Percentiles rank a stretch among this genome's conserved stretches.
phyloP scores from a whole-genome alignment of 495 filamentous ascomycete genomes.

The Hyaloscypha finlandica region DNA sequence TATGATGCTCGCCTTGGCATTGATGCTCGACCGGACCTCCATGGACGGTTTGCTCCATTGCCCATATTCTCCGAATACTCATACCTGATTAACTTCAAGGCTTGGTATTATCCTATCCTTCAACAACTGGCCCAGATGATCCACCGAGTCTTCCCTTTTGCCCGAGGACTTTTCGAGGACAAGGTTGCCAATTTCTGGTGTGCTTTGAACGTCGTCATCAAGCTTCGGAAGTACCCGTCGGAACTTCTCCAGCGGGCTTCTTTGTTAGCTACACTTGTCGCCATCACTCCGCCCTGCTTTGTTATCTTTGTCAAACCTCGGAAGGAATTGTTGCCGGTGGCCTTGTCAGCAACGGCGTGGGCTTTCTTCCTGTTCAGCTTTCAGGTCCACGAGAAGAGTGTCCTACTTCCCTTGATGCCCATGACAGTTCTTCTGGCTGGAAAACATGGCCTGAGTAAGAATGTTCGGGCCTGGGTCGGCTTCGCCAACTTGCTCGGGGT shows the following conservation, averaged over 20 bases:
- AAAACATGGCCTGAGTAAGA: constrained; percentile 70
- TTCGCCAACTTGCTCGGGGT: constrained; percentile 88
- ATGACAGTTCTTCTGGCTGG: constrained; percentile 85
- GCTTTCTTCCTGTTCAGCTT: constrained; percentile 97
- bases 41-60: constrained; percentile 55
- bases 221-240: constrained; percentile 70
- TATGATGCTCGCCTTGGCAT: constrained; percentile 59
- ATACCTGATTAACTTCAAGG: constrained; percentile 58
- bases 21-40: constrained; percentile 47
- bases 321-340: constrained; percentile 74
- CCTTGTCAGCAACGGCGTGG: constrained; percentile 82
- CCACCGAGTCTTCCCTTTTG: constrained; percentile 92
- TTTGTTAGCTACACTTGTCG: constrained; percentile 69
- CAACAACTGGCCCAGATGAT: constrained; percentile 80
- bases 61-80: constrained; percentile 58
- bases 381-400: constrained; percentile 97
- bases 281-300: constrained; percentile 76
- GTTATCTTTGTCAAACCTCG: constrained; percentile 78
- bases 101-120: constrained; percentile 67
- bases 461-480: constrained; percentile 83
- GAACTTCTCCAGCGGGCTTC: constrained; percentile 74
- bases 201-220: constrained; percentile 82
- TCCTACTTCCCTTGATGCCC: constrained; percentile 85
- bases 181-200: constrained; percentile 99
- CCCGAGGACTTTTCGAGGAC: constrained; percentile 93